These are phyloP conservation scores for Talaromyces marneffei DNA, from an alignment of 2,329 filamentous ascomycete genomes.

Conservation along the genomic window DNA sequence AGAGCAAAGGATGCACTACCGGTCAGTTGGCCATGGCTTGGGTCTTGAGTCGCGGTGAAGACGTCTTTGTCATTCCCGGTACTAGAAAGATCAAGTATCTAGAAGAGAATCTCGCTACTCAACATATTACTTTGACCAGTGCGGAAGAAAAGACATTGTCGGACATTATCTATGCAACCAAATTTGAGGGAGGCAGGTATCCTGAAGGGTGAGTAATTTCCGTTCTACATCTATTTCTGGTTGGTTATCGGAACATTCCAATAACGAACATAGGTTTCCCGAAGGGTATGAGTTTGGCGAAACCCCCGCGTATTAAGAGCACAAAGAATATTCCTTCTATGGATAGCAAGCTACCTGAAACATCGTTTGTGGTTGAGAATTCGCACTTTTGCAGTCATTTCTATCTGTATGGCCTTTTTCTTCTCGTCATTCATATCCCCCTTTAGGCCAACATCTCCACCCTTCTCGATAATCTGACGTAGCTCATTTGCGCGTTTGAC, in stretches of 20 bases:
- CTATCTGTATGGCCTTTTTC: neutral
- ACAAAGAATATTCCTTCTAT: neutral
- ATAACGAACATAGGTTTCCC: slow-evolving; percentile 1
- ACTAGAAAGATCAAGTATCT: slow-evolving; percentile 12
- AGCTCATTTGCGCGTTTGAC: slow-evolving; percentile 8
- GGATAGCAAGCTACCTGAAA: neutral
- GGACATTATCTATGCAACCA: neutral
- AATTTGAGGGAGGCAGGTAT: slow-evolving; percentile 8
- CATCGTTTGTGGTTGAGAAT: neutral
- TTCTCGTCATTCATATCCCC: neutral
- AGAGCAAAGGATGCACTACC: slow-evolving; percentile 37
- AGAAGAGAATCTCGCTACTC: slow-evolving; percentile 8
- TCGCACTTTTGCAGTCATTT: slow-evolving; percentile 5
- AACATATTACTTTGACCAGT: neutral
- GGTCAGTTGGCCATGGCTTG: slow-evolving; percentile 48
- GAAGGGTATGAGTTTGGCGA: slow-evolving; percentile 10
- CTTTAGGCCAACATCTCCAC: slow-evolving; percentile 3
- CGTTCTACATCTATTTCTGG: neutral
- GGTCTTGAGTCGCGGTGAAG: slow-evolving; percentile 27
- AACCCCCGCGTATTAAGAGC: neutral
- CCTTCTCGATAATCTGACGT: neutral
- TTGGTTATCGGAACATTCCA: neutral
- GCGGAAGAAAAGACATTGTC: slow-evolving; percentile 1
- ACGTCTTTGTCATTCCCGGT: slow-evolving; percentile 8
- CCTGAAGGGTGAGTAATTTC: neutral